A percentile compares a stretch with the other conserved stretches of the same genome.
phyloP scores from a whole-genome alignment of 225 moss, liverwort and hornwort species.

The Polytrichum formosum region DNA sequence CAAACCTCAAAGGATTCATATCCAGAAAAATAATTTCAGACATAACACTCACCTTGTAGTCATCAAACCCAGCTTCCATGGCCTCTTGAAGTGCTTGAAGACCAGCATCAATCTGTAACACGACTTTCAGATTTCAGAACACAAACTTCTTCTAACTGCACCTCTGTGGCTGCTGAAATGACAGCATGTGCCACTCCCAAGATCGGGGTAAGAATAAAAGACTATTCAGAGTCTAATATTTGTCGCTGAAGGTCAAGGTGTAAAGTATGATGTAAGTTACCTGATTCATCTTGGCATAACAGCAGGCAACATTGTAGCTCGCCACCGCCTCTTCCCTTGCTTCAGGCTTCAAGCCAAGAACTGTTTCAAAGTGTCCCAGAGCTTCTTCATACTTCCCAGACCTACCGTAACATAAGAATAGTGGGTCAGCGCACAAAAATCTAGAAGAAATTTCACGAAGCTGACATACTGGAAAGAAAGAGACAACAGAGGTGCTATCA shows the following conservation, averaged over 20 bases:
- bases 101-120: constrained; percentile 67
- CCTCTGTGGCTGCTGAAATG: too few species aligned
- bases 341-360: constrained; percentile 86
- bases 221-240: too few species aligned
- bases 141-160: too few species aligned
- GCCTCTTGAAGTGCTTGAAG: constrained; percentile 84
- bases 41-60: constrained; percentile 53
- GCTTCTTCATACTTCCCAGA: constrained; percentile 78
- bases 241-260: neutral
- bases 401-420: constrained; percentile 17
- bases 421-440: too few species aligned
- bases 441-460: too few species aligned
- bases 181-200: too few species aligned
- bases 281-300: constrained; percentile 81
- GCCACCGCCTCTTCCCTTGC: constrained; percentile 74
- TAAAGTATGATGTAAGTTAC: constrained; percentile 11
- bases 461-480: too few species aligned
- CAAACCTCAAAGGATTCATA: neutral
- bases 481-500: too few species aligned
- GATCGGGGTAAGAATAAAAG: too few species aligned
- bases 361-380: constrained; percentile 81
- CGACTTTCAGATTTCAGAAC: too few species aligned
- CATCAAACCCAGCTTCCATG: constrained; percentile 87
- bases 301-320: constrained; percentile 95
- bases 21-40: neutral